Base-by-base conservation (phyloP, 768 basidiomycete species). In the Leccinum subgranulosum region DNA sequence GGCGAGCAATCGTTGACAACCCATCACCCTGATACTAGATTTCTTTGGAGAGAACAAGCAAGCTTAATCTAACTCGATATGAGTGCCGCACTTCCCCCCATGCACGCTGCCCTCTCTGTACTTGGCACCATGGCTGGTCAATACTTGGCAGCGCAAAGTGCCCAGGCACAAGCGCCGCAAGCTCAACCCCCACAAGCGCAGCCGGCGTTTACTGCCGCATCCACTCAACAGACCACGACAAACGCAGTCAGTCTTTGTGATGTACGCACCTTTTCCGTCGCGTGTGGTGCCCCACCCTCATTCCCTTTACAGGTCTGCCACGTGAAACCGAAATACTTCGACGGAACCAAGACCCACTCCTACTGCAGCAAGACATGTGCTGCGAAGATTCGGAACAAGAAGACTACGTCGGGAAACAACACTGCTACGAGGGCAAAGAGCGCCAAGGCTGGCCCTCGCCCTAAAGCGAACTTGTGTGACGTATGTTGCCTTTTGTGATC, bases 321-420 rank as follows among this genome's bases (percentile, higher is more conserved):
- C 56, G 60, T 73, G 33, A 78, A 80, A 50, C 83, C 84, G 23
- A 86, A 82, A 62, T 79, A 80, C 64, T 74, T 75, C 60, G 85
- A 85, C 58, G 82, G 83, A 12, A 73, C 68, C 49, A 83, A 79
- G 65, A 79, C 77, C 5, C 84, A 85, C 65, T 76, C 79, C 0
- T 86, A 79, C 61, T 86, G 84, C 61, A 73, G 82, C 64, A 86
- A 82, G 72, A 77, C 77, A 6, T 86, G 84, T 64, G 74, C 75
- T 43, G 81, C 83, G n/a, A 65, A 80, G 78, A 71, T 73, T 56
- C 63, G 74, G 75, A 69, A 62, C 56, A 64, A 63, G 64, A 64
- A 64, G 64, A 61, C 62, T 45, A 53, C 60, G 23, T 58, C 65
- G 21, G 62, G 66, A 48, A 64, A 63, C 17, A 69, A 65, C n/a